Base-by-base conservation (phyloP, 2,329 filamentous ascomycete species). In the Cercospora sesami region DNA sequence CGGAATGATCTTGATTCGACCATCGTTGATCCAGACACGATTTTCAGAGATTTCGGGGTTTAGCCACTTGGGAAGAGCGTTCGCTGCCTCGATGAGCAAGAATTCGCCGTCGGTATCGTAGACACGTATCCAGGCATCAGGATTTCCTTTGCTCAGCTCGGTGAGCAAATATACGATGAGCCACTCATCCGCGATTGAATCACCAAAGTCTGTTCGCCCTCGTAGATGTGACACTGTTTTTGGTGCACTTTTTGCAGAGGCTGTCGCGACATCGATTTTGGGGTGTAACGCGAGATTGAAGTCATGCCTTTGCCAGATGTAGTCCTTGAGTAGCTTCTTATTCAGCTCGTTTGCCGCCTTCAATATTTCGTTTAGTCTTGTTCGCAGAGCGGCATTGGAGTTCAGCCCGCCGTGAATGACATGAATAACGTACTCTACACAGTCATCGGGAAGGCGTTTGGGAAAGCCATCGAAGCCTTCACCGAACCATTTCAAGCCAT, bases 101-200 rank as follows among this genome's bases (percentile, higher is more conserved):
- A 99, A 99, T 77, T 99, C 94, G 74, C 96, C 96, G 80, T 98
- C 95, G 60, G 89, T 90, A 78, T 99, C 95, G 68, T 87, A 89
- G 4, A 96, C 86, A 60, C 91, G 89, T 58, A 93, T 86, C 94
- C 94, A 99, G 7, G 93, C 83, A 68, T 90, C 85, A 4, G 87
- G 83, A 74, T 91, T 91, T 42, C 86, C 84, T 73, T 85, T 91
- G 73, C 90, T 94, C 73, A 98, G 81, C 80, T 96, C 90, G 55
- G 91, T 88, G 31, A 99, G 83, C 5, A 98, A 82, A 80, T 94
- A 97, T 21, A 98, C 94, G 68, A 98, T 90, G 5, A 98, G 86
- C 96, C 95, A 99, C 82, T 99, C 96, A 75, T 99, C 95, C 76
- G 97, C 94, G 4, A 98, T 89, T 0, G 93, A 95, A 79, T 99